A percentile compares a stretch with the other conserved stretches of the same genome.
phyloP scores from a whole-genome alignment of 768 basidiomycete genomes.

The Naganishia kalamii region DNA sequence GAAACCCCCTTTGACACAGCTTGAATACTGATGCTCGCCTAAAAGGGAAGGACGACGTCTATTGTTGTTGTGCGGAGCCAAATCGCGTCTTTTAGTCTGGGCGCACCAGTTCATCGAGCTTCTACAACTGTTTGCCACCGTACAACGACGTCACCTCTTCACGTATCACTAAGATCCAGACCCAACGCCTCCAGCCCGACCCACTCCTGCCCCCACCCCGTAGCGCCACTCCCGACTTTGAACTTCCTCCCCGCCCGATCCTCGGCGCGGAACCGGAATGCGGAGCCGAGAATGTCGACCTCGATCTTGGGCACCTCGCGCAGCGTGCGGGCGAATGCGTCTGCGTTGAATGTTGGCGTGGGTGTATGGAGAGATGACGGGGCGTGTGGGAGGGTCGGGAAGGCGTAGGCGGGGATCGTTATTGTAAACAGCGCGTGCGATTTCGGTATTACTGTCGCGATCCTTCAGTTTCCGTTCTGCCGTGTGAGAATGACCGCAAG shows the following conservation, averaged over 20 bases:
- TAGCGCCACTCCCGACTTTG: slow-evolving; percentile 31
- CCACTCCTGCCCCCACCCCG: slow-evolving; percentile 42
- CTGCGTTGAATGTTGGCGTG: neutral
- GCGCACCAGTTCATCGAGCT: too few relatives aligned
- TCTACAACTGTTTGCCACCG: too few relatives aligned
- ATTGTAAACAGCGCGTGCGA: slow-evolving; percentile 35
- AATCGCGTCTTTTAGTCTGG: too few relatives aligned
- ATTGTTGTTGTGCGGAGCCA: too few relatives aligned
- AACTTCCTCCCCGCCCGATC: slow-evolving; percentile 45
- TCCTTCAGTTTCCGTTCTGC: neutral
- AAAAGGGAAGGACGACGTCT: too few relatives aligned
- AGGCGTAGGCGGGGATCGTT: slow-evolving; percentile 36
- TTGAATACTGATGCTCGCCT: too few relatives aligned
- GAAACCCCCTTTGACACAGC: too few relatives aligned
- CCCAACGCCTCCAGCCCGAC: slow-evolving; percentile 22
- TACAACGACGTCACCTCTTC: too few relatives aligned
- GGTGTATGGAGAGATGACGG: neutral
- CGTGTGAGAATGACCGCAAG: neutral
- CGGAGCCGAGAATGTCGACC: slow-evolving; percentile 35
- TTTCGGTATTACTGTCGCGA: slow-evolving; percentile 37
- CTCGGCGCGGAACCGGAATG: slow-evolving; percentile 33
- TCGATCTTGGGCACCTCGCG: slow-evolving; percentile 29
- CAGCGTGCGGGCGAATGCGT: slow-evolving; percentile 20
- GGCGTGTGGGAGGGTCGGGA: slow-evolving; percentile 16
- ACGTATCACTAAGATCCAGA: too few relatives aligned